Evolutionary conservation across 1,139 yeast genomes (phyloP).

Genomic region (Geotrichum bryndzae): DNA sequence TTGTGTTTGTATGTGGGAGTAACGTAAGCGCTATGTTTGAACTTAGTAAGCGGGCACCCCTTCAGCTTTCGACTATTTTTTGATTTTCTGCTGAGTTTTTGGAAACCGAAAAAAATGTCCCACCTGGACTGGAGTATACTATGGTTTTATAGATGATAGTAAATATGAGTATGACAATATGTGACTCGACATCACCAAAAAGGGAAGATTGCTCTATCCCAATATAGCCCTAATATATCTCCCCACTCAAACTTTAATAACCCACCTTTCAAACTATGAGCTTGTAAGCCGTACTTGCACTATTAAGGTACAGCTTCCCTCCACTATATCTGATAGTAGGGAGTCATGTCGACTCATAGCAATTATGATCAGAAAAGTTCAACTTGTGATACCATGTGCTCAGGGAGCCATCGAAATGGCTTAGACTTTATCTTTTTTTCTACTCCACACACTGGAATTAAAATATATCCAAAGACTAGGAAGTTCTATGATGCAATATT

Average conservation of each 20-base stretch:
- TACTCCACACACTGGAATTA: too few species aligned
- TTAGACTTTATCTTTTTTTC: too few species aligned
- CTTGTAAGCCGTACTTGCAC: not conserved
- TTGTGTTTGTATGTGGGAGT: not conserved
- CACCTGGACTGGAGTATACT: slow-evolving; percentile 2
- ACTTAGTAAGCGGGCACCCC: not conserved
- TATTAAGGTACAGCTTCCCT: not conserved
- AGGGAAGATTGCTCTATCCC: not conserved
- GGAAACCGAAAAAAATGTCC: not conserved
- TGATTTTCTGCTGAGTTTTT: not conserved
- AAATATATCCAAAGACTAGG: too few species aligned
- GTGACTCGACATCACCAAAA: slow-evolving; percentile 4
- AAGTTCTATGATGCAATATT: too few species aligned
- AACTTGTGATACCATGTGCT: not conserved
- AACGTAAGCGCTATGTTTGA: not conserved
- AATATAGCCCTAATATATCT: not conserved
- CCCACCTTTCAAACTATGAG: not conserved
- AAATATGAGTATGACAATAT: not conserved
- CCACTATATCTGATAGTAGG: not conserved
- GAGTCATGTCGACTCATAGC: not conserved
- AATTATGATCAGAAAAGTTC: not conserved
- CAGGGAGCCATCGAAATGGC: too few species aligned
- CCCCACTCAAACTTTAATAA: not conserved
- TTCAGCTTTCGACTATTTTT: not conserved
- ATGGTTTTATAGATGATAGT: not conserved